These are phyloP conservation scores for Luvunga scandens DNA, from an alignment of 345 rosid species.

Conservation along the genomic window DNA sequence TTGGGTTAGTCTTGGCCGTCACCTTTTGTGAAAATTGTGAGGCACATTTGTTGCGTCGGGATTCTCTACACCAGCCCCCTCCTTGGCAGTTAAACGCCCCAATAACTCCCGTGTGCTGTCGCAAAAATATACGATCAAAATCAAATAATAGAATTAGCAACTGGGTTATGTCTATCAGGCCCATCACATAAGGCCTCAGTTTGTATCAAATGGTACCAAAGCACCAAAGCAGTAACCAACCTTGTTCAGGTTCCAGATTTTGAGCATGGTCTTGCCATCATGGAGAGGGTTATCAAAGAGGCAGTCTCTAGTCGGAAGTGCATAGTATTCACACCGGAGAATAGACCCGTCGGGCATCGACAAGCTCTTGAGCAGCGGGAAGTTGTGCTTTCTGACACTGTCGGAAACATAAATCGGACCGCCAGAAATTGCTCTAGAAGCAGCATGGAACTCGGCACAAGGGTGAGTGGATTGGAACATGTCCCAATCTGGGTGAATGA, in stretches of 20 bases:
- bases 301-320: slow-evolving; percentile 88
- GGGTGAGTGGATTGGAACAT: slow-evolving; percentile 99
- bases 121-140: not conserved
- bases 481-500: slow-evolving; percentile 99
- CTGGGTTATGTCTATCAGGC: not conserved
- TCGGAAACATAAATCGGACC: slow-evolving; percentile 92
- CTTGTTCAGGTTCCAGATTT: slow-evolving; percentile 98
- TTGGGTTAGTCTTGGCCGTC: slow-evolving; percentile 51
- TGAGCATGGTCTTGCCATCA: slow-evolving; percentile 99
- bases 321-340: slow-evolving; percentile 78
- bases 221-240: slow-evolving; percentile 32
- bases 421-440: slow-evolving; percentile 91
- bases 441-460: slow-evolving; percentile 94
- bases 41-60: slow-evolving; percentile 70
- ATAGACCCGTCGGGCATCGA: slow-evolving; percentile 79
- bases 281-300: slow-evolving; percentile 92
- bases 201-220: not conserved
- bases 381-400: slow-evolving; percentile 79
- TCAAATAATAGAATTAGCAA: not conserved
- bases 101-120: slow-evolving; percentile 74
- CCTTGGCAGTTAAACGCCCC: slow-evolving; percentile 98
- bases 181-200: not conserved
- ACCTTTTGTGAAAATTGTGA: slow-evolving; percentile 55
- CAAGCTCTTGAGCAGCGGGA: slow-evolving; percentile 59
- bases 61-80: slow-evolving; percentile 92